Base-by-base conservation (phyloP, 2,329 filamentous ascomycete genomes). In the Epichloe sp. region DNA sequence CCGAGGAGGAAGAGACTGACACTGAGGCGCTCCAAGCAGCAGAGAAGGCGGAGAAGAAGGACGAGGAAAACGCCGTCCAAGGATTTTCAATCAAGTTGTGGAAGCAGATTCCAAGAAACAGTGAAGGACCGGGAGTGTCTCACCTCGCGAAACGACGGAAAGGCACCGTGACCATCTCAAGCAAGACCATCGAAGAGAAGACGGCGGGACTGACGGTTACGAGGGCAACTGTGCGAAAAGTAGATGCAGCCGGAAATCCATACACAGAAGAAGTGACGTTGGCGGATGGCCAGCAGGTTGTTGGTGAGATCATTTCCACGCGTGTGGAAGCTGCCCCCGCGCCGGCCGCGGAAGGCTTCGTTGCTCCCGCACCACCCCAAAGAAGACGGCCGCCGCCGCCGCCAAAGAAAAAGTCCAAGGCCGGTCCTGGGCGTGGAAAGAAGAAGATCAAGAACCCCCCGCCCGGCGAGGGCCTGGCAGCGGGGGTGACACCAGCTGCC, bases 191-290 rank as follows among this genome's bases (percentile, higher is more conserved):
- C 48, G 65, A 70, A n/a, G 68, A 71, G 10, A 69, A 64, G 50
- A 55, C 62, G 3, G 60, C 68, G 15, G 74, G 72, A 2, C 75
- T 80, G 4, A 86, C 74, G 5, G 69, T 93, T 59, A 83, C 86
- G 7, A 85, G 85, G 60, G 88, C 86, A 0, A 93, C 85, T 21
- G 86, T 96, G 49, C 81, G 86, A 59, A 82, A 85, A 57, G 72
- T 84, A 11, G 88, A 95, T 62, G 82, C 84, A 4, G 80, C 81
- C 1, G 90, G 90, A 23, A 91, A 91, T 59, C 77, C 87, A 10
- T 88, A 86, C 54, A 83, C 91, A 2, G 88, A 93, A 65, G 88
- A 94, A 60, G 82, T 93, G 7, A 85, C 88, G 19, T 77, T 95
- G 4, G 79, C 82, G 5, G 86, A 91, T 52, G 89, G 88, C 0